Conservation (phyloP, 306 rosid species). For the Ormosia emarginata region DNA sequence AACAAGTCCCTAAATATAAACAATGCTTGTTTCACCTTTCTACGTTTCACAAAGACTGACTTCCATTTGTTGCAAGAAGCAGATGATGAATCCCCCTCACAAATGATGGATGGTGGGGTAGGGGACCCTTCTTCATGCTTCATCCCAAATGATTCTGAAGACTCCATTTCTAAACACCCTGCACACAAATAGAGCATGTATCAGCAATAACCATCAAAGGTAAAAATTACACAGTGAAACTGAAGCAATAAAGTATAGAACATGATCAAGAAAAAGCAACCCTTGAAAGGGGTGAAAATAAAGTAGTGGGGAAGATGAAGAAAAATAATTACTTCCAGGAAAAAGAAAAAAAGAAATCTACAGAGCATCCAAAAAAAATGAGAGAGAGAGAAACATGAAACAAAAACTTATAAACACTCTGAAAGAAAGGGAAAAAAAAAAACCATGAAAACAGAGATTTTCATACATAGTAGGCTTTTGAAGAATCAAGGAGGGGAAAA, state of each 20-base stretch:
- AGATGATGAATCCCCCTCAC: not conserved
- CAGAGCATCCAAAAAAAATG: too few relatives aligned
- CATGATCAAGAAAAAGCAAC: not conserved
- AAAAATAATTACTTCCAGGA: too few relatives aligned
- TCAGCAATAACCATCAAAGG: not conserved
- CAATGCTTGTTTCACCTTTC: constrained; percentile 27
- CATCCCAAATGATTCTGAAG: not conserved
- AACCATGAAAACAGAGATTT: too few relatives aligned
- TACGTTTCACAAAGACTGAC: not conserved
- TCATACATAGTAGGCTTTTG: too few relatives aligned
- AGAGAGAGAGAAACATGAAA: too few relatives aligned
- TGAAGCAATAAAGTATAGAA: not conserved
- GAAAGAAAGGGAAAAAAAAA: too few relatives aligned
- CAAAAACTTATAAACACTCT: too few relatives aligned
- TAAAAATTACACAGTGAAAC: not conserved
- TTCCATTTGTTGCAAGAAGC: not conserved
- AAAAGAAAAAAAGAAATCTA: not conserved
- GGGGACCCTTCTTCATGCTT: not conserved
- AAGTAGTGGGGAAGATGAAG: not conserved
- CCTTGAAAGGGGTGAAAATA: not conserved
- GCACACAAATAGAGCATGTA: not conserved
- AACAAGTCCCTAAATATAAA: not conserved
- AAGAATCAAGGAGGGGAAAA: too few relatives aligned
- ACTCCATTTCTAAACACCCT: not conserved
- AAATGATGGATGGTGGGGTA: not conserved